phyloP scores from a whole-genome alignment of 2,329 filamentous ascomycete genomes.

The Fusarium sp. region DNA sequence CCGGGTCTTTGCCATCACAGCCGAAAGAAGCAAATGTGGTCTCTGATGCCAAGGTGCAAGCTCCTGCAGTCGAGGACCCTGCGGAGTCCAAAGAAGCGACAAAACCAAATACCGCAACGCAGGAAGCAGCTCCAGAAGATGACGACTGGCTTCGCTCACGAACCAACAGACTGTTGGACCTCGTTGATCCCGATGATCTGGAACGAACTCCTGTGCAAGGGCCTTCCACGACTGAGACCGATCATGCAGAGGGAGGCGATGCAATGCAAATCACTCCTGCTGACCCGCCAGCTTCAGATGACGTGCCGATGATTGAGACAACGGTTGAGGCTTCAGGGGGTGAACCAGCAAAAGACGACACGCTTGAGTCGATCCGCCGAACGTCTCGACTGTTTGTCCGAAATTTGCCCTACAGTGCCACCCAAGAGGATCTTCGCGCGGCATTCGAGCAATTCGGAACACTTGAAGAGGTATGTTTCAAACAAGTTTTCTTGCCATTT shows the following conservation, averaged over 20 bases:
- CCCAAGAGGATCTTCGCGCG: constrained; percentile 79
- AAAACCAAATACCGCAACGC: constrained; percentile 40
- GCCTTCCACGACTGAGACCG: constrained; percentile 26
- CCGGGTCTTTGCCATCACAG: constrained; percentile 36
- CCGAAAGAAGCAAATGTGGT: constrained; percentile 34
- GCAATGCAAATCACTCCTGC: constrained; percentile 29
- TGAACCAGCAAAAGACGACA: constrained; percentile 47
- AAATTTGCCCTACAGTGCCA: constrained; percentile 86
- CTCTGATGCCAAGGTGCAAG: constrained; percentile 22
- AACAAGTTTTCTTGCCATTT: constrained; percentile 23
- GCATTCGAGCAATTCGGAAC: constrained; percentile 80
- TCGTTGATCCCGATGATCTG: constrained; percentile 79
- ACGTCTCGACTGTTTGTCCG: constrained; percentile 88
- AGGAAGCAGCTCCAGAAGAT: constrained; percentile 70
- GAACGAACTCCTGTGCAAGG: constrained; percentile 41
- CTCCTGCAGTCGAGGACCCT: constrained; percentile 34
- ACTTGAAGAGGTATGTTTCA: constrained; percentile 84
- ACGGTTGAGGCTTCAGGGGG: constrained; percentile 45
- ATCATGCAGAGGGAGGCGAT: constrained; percentile 34
- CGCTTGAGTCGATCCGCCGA: constrained; percentile 66
- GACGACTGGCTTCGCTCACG: constrained; percentile 92
- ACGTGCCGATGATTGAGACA: constrained; percentile 42
- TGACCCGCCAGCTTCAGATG: constrained; percentile 29
- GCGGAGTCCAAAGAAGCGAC: constrained; percentile 43
- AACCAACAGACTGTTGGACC: constrained; percentile 86